These are phyloP conservation scores for Soucietia sequanensis DNA, from an alignment of 805 yeast genomes.

Conservation along the genomic window DNA sequence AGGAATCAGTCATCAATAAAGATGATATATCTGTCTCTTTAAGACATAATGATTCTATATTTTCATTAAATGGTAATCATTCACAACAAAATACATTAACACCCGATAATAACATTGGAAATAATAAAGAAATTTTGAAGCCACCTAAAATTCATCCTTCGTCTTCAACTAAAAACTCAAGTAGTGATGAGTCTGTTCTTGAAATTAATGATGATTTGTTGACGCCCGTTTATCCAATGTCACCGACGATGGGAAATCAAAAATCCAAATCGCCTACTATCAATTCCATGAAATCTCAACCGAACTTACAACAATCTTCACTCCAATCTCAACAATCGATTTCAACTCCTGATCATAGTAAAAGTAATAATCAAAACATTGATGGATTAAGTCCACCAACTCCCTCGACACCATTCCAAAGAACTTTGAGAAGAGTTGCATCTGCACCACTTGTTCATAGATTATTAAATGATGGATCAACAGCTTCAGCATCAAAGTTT, in stretches of 20 bases:
- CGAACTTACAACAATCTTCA: background rate
- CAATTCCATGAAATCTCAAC: too few relatives aligned
- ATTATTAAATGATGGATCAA: slow-evolving; percentile 22
- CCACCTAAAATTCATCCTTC: slow-evolving; percentile 14
- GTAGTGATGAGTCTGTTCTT: slow-evolving; percentile 10
- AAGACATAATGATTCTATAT: slow-evolving; percentile 39
- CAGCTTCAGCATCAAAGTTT: slow-evolving; percentile 10
- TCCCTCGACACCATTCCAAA: slow-evolving; percentile 28
- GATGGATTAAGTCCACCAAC: slow-evolving; percentile 2
- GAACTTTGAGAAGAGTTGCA: slow-evolving; percentile 68
- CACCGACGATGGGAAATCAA: slow-evolving; percentile 1
- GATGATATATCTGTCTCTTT: slow-evolving; percentile 32
- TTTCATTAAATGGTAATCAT: slow-evolving; percentile 14
- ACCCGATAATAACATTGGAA: slow-evolving; percentile 10
- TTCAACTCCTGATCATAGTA: background rate
- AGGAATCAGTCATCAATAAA: slow-evolving; percentile 8
- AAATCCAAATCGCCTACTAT: slow-evolving; percentile 7
- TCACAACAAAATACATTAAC: slow-evolving; percentile 3
- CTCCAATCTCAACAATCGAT: background rate
- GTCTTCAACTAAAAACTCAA: slow-evolving; percentile 5
- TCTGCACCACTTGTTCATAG: slow-evolving; percentile 71
- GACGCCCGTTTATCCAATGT: background rate
- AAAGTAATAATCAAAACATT: too few relatives aligned
- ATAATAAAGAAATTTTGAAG: slow-evolving; percentile 6
- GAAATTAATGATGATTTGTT: slow-evolving; percentile 4